phyloP scores from a whole-genome alignment of 2,329 filamentous ascomycete species.

The Clarireedia hainanense region DNA sequence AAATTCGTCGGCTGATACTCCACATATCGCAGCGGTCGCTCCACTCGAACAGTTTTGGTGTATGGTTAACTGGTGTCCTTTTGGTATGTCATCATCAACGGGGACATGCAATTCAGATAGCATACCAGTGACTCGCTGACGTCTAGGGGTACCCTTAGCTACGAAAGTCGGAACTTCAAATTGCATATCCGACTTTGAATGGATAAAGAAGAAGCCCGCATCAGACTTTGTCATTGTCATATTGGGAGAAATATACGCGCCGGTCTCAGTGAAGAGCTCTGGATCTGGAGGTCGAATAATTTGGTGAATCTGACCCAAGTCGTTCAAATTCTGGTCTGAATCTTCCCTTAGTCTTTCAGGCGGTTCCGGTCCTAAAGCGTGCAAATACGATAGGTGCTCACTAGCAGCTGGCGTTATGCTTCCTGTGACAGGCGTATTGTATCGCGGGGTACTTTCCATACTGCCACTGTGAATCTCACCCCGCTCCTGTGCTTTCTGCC shows the following conservation, averaged over 20 bases:
- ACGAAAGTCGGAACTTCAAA: slow-evolving; percentile 8
- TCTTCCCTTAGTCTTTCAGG: neutral
- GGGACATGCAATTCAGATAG: slow-evolving; percentile 24
- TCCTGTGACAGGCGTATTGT: slow-evolving; percentile 20
- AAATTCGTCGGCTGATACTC: too few species aligned
- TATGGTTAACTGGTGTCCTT: neutral
- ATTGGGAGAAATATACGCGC: neutral
- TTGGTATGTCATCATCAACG: neutral
- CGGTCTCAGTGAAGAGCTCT: neutral
- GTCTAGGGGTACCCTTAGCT: slow-evolving; percentile 2
- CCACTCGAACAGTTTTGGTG: neutral
- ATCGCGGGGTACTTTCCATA: slow-evolving; percentile 15
- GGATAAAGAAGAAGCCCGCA: neutral
- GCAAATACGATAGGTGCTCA: neutral
- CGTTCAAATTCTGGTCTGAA: neutral
- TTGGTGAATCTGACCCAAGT: neutral
- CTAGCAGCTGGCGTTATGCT: slow-evolving; percentile 6
- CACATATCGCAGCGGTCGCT: neutral
- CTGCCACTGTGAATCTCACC: slow-evolving; percentile 26
- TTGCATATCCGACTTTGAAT: neutral
- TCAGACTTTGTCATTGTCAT: neutral
- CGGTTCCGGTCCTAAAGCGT: neutral
- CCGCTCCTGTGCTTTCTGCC: slow-evolving; percentile 22
- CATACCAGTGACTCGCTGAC: slow-evolving; percentile 18
- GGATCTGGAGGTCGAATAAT: neutral